A percentile compares a stretch with the other conserved stretches of the same genome.
phyloP scores from a whole-genome alignment of 805 yeast species.

The Candida quercuum region DNA sequence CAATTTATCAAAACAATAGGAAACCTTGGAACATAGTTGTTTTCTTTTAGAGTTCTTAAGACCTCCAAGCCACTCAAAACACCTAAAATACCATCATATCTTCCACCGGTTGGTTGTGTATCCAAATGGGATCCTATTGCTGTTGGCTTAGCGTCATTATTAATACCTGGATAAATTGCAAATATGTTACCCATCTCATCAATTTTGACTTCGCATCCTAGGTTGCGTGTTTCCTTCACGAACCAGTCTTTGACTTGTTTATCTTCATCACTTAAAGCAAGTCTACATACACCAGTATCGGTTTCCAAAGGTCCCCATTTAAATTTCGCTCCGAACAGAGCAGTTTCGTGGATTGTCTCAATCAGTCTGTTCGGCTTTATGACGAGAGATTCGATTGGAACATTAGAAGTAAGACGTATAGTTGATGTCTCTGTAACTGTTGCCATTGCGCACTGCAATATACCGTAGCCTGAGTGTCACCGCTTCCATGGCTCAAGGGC shows the following conservation, averaged over 20 bases:
- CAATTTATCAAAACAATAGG: conserved; percentile 64
- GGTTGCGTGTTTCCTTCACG: conserved; percentile 38
- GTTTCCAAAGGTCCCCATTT: conserved; percentile 50
- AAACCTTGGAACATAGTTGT: conserved; percentile 51
- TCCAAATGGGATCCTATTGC: conserved; percentile 73
- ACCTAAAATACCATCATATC: conserved; percentile 71
- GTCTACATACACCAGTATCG: conserved; percentile 64
- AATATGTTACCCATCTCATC: conserved; percentile 69
- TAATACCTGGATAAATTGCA: conserved; percentile 56
- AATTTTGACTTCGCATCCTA: conserved; percentile 54
- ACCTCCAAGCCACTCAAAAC: conserved; percentile 65
- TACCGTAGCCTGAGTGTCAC: too few species aligned
- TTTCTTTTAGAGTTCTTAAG: conserved; percentile 57
- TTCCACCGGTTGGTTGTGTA: conserved; percentile 76
- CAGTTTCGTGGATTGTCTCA: conserved; percentile 57
- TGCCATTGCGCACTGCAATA: conserved; percentile 2
- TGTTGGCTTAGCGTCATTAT: conserved; percentile 43
- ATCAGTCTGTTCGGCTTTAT: conserved; percentile 40
- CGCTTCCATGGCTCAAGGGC: too few species aligned
- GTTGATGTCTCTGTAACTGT: conserved; percentile 3
- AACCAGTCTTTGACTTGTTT: conserved; percentile 66
- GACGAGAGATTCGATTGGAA: conserved; percentile 20
- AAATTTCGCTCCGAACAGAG: conserved; percentile 58
- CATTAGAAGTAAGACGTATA: conserved; percentile 2
- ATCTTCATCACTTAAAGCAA: conserved; percentile 59